Percentiles rank a stretch among this genome's conserved stretches.
These are phyloP conservation scores for Parathielavia appendiculata DNA, from an alignment of 495 filamentous ascomycete species.

Conservation along the genomic window DNA sequence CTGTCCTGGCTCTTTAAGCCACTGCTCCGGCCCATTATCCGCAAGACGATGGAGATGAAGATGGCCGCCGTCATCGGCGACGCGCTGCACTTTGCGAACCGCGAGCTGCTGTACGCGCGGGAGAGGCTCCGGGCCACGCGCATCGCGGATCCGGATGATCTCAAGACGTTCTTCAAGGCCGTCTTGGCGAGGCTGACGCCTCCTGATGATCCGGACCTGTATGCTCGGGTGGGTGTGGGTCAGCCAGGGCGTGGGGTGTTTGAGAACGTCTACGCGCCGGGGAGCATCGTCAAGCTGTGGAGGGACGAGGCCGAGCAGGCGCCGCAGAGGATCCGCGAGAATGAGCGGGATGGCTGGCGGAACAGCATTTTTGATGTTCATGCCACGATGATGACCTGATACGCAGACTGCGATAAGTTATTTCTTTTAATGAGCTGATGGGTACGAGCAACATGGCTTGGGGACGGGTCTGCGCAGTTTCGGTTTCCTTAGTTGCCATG, in stretches of 20 bases:
- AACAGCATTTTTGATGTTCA: constrained; percentile 80
- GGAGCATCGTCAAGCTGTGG: constrained; percentile 82
- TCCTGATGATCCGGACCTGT: constrained; percentile 65
- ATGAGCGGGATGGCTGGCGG: constrained; percentile 70
- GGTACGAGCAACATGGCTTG: too few species aligned
- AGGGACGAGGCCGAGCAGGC: constrained; percentile 69
- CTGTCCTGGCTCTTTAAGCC: constrained; percentile 82
- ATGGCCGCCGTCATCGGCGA: constrained; percentile 67
- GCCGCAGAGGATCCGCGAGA: constrained; percentile 51
- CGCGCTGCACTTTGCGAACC: constrained; percentile 65
- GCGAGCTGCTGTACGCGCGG: constrained; percentile 78
- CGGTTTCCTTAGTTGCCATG: too few species aligned
- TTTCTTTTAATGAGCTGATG: neutral
- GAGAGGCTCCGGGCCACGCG: constrained; percentile 81
- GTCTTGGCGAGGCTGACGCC: constrained; percentile 69
- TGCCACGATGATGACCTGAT: constrained; percentile 21
- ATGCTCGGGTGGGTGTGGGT: constrained; percentile 61
- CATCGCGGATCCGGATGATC: constrained; percentile 73
- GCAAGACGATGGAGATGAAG: constrained; percentile 71
- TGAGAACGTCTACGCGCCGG: constrained; percentile 78
- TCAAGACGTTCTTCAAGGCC: constrained; percentile 75
- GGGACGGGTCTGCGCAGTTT: too few species aligned
- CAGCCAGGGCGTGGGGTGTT: constrained; percentile 65
- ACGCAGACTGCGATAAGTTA: too few species aligned
- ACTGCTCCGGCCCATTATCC: constrained; percentile 71